phyloP scores from a whole-genome alignment of 164 flowering plant genomes.

The Magnolia kwangsiensis region DNA sequence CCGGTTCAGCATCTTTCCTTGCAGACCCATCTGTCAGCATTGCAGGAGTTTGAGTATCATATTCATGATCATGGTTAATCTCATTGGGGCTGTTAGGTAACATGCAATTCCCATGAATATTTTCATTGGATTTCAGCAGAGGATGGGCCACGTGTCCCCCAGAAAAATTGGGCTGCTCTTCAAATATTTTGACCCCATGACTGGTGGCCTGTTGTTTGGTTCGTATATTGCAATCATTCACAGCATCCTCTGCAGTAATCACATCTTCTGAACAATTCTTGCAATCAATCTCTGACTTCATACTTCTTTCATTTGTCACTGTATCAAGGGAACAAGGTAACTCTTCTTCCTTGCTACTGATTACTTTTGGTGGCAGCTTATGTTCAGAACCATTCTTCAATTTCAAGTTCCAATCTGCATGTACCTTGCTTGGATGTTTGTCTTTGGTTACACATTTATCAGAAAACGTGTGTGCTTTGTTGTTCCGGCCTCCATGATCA shows the following conservation, averaged over 20 bases:
- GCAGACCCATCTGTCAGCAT: not conserved
- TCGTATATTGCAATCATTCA: not conserved
- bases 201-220: not conserved
- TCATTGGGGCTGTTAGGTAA: not conserved
- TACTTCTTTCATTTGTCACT: not conserved
- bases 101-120: slow-evolving; percentile 1
- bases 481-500: not conserved
- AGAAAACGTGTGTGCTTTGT: too few species aligned
- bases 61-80: not conserved
- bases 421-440: not conserved
- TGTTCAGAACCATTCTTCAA: not conserved
- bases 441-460: not conserved
- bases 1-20: not conserved
- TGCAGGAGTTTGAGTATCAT: not conserved
- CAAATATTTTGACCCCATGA: not conserved
- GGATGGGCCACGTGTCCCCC: slow-evolving; percentile 6
- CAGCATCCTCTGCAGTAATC: not conserved
- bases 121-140: slow-evolving; percentile 3
- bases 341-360: not conserved
- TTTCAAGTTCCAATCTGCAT: not conserved
- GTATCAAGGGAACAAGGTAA: not conserved
- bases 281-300: not conserved
- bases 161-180: not conserved
- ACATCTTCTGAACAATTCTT: not conserved
- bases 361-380: slow-evolving; percentile 3